Evolutionary conservation across 441 rosid species (phyloP), one percentile per base, ranked within the genome.

Genomic region (Viola pubescens): DNA sequence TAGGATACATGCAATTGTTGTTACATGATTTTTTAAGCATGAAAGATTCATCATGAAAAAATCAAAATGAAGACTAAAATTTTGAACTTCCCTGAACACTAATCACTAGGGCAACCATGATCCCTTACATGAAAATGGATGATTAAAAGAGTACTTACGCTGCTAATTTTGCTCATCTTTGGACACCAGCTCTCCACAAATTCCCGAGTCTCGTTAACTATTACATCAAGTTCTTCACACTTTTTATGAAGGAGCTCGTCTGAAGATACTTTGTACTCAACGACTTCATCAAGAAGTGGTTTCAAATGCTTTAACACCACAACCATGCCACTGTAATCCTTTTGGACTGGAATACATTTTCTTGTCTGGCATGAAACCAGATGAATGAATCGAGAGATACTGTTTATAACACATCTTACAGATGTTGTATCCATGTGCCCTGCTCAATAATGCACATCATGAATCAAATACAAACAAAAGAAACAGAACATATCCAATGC

Each of bases 381-480:
- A 82, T 81, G 96, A 73, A 85, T 84, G 73, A 85, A 83, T 58
- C 98, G 88, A 72, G 91, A 85, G 45, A 81, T 79, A 66, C 94
- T 91, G 74, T 91, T 88, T 72, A 85, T 75, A 56, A 91, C 84
- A 77, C 90, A 80, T 67, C 81, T 75, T 42, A 80, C 69, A n/a
- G 81, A 75, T 50, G 78, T 59, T 45, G 80, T 68, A 64, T 79
- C 95, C 98, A 88, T 91, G 70, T 71, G 69, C 52, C 81, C 86
- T 70, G 79, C 47, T 62, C 59, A 44, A 62, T 52, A 56, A 38
- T 68, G 19, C 57, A 67, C 37, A 55, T 7, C 43, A 49, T 26
- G 54, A 9, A 10, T n/a, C 38, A n/a, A 48, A 47, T 38, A 12
- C 6, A 45, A 52, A 57, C 10, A 54, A 8, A 37, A 4, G 11